These are phyloP conservation scores for Tylopilus balloui DNA, from an alignment of 768 basidiomycete genomes.

Conservation along the genomic window DNA sequence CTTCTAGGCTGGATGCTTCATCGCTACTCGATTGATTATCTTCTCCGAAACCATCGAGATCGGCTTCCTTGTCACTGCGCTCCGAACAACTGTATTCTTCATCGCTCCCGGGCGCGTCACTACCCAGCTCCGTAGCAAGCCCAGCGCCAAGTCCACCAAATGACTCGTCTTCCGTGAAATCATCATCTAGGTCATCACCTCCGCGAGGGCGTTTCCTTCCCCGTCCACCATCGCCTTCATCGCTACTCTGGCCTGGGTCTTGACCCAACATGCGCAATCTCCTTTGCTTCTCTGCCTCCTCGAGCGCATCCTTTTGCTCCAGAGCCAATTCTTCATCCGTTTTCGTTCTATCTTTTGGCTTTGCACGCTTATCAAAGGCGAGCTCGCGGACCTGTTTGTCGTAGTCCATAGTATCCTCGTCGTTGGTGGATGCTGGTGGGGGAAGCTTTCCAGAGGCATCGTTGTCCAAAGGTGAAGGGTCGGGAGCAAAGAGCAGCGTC, in stretches of 20 bases:
- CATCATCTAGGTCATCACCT: constrained; percentile 91
- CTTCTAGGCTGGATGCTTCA: constrained; percentile 34
- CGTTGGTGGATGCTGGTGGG: neutral
- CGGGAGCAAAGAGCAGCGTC: constrained; percentile 60
- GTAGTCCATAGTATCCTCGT: constrained; percentile 57
- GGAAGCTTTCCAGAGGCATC: constrained; percentile 23
- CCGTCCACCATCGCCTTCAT: constrained; percentile 40
- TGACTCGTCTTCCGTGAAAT: constrained; percentile 51
- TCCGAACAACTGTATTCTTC: constrained; percentile 34
- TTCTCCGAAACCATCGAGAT: constrained; percentile 31
- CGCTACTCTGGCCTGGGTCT: constrained; percentile 62
- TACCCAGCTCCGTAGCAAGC: constrained; percentile 37
- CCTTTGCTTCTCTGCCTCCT: constrained; percentile 78
- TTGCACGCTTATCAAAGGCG: constrained; percentile 88
- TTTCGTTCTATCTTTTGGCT: constrained; percentile 92
- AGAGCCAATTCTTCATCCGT: constrained; percentile 92
- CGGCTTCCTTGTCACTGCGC: constrained; percentile 27
- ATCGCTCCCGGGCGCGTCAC: constrained; percentile 34
- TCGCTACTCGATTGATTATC: constrained; percentile 36
- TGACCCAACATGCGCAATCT: constrained; percentile 83
- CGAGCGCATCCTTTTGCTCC: constrained; percentile 81
- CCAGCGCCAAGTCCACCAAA: constrained; percentile 32
- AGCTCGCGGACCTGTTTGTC: constrained; percentile 90
- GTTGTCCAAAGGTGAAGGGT: constrained; percentile 41
- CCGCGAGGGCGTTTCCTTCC: constrained; percentile 54